Evolutionary conservation across 805 yeast species (phyloP).

Genomic region (Nakazawaea ishiwadae): DNA sequence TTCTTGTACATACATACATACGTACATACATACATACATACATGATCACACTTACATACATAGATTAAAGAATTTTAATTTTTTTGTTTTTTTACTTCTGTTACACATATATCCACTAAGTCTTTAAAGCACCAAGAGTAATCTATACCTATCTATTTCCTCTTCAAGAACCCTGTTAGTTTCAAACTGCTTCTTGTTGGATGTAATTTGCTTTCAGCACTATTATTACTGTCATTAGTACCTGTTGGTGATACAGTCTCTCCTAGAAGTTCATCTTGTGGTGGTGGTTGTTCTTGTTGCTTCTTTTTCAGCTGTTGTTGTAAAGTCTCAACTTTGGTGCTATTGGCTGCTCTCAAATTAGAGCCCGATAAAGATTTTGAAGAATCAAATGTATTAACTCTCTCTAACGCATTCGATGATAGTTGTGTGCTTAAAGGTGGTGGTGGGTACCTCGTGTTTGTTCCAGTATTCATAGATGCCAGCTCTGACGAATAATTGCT

Average conservation of each 20-base stretch:
- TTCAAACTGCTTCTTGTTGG: not conserved
- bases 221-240: not conserved
- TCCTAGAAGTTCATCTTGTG: not conserved
- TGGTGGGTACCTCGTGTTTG: not conserved
- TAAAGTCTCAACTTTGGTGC: not conserved
- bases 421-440: constrained; percentile 1
- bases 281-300: not conserved
- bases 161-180: constrained; percentile 5
- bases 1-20: no score
- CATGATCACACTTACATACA: no score
- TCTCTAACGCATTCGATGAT: constrained; percentile 1
- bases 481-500: constrained; percentile 4
- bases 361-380: not conserved
- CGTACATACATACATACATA: no score
- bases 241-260: constrained; percentile 1
- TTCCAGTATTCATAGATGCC: not conserved
- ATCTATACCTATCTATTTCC: no score
- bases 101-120: no score
- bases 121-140: no score
- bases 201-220: constrained; percentile 1
- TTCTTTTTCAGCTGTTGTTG: no score
- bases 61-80: no score
- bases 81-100: no score
- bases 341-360: not conserved
- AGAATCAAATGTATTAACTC: constrained; percentile 5